Evolutionary conservation across 108 stramenopile species (phyloP), one percentile per base, ranked within the genome.

Genomic region (Cyclotella choctawhatcheeana): DNA sequence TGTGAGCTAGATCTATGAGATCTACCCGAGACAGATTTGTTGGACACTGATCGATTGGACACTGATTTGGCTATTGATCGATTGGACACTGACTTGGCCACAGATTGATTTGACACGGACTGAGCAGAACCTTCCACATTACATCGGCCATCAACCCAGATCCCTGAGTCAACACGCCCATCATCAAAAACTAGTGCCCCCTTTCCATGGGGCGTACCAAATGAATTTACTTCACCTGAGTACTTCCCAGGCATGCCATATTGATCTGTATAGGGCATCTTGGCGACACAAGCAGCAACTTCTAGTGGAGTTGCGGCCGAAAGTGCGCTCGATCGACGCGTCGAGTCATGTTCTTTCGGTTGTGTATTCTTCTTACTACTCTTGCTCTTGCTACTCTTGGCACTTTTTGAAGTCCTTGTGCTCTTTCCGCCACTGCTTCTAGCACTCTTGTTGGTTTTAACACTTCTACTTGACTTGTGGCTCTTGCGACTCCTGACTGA

Each of bases 181-280:
- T 90, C 84, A 35, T 67, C 62, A 50, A 88, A 90, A 56, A 67
- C 37, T 76, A 90, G 69, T 1, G 66, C 73, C 3, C 89, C 89
- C 0, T 61, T 45, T 25, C 89, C 89, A 67, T 90, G 71, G 5
- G 89, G 89, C 32, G 56, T 64, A 5, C 79, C 79, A 35, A 78
- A 71, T 1, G 84, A 69, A 53, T 80, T 80, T 26, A 90, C 50
- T 50, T 85, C 61, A 24, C 89, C 89, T 7, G 86, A 76, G 55
- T 83, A 90, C 34, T 53, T 54, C 27, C 89, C 89, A 31, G 59
- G 27, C 40, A 84, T 82, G 26, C 85, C 87, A 54, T 86, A 84
- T 0, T 84, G 76, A 71, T 90, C 89, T 7, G 64, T 70, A 37
- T 74, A 80, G 14, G 70, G 64, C 60, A 74, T 77, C 37, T 83